Base-by-base conservation (phyloP, 495 filamentous ascomycete genomes). In the Apiosordaria backusii region DNA sequence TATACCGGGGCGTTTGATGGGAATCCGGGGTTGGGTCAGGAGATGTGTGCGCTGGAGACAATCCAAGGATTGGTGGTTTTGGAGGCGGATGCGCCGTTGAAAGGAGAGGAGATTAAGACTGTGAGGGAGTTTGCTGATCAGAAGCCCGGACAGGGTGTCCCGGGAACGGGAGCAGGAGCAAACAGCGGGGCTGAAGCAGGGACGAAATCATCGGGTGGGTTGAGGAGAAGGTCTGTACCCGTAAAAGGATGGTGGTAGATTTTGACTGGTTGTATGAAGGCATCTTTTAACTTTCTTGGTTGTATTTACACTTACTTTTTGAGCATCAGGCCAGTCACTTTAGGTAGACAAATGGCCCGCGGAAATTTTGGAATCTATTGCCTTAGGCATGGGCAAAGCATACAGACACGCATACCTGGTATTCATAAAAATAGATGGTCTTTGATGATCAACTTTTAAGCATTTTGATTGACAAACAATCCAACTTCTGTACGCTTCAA, bases 21-120 rank as follows among this genome's bases (percentile, higher is more conserved):
- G 1, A 75, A 75, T 16, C 71, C 69, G 9, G 88, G 88, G 2
- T 75, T 91, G n/a, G 89, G 90, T 0, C 85, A 91, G 78, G 85
- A 91, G 74, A 85, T 93, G 83, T 84, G 82, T 52, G 90, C 88
- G 1, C 77, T 93, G 52, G 86, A 89, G 71, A 86, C 89, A 22
- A 80, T 93, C 5, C 84, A 89, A 71, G 85, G 87, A 2, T 75
- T 84, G 9, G 70, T 89, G 3, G 74, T 79, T 5, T 66, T 70
- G 13, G 57, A 77, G 45, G 77, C 79, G 3, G 52, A 62, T 9
- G 70, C 71, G 27, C 81, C 81, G 3, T 69, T 79, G 18, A 79
- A 75, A 68, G 77, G 73, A 2, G 74, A 76, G 25, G 71, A 83
- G 57, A 83, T 83, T 68, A 77, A 78, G 71, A 66, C 70, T 0